phyloP scores from a whole-genome alignment of 768 basidiomycete genomes.

The Amanita brunnescens region DNA sequence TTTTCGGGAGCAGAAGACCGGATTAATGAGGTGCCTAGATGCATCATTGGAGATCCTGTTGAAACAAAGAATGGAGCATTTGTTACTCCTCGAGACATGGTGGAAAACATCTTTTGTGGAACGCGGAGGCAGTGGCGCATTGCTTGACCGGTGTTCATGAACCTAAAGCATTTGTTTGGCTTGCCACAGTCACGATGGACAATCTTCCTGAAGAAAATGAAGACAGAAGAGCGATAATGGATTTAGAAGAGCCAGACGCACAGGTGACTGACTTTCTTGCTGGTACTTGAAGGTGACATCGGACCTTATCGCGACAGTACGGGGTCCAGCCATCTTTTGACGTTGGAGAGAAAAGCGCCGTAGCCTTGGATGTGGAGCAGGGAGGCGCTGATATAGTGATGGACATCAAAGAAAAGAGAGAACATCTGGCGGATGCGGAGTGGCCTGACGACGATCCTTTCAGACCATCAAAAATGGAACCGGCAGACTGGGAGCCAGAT shows the following conservation, averaged over 20 bases:
- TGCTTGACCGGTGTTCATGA: neutral
- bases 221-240: neutral
- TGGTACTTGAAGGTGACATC: neutral
- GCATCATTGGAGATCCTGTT: slow-evolving; percentile 3
- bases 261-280: neutral
- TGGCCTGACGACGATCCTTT: too few species aligned
- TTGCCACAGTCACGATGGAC: neutral
- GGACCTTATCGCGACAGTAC: too few species aligned
- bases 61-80: slow-evolving; percentile 9
- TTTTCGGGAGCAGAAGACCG: neutral
- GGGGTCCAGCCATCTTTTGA: too few species aligned
- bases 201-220: neutral
- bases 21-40: neutral
- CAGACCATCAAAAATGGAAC: too few species aligned
- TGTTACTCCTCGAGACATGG: slow-evolving; percentile 10
- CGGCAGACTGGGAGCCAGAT: too few species aligned
- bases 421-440: too few species aligned
- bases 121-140: neutral
- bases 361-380: too few species aligned
- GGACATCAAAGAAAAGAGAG: too few species aligned
- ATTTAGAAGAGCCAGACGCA: neutral
- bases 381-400: too few species aligned
- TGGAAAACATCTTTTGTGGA: slow-evolving; percentile 16
- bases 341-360: too few species aligned
- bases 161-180: neutral